Conservation (phyloP, 345 rosid genomes). For the Camelina laxa region DNA sequence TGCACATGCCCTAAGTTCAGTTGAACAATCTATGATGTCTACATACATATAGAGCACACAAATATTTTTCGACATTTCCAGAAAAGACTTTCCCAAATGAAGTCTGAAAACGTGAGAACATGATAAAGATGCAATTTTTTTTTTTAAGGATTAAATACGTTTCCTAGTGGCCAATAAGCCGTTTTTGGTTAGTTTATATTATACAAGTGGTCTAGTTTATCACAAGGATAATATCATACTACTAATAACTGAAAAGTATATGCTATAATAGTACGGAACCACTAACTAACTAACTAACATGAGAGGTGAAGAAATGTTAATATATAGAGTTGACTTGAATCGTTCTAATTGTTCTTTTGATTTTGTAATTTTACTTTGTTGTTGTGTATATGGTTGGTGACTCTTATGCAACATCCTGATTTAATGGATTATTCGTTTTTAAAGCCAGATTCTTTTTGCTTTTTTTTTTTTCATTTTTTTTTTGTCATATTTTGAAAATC, state of each 20-base stretch:
- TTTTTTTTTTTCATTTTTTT: too few species aligned
- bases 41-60: neutral
- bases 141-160: neutral
- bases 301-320: neutral
- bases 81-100: neutral
- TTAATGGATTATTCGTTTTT: neutral
- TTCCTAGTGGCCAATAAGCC: neutral
- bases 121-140: neutral
- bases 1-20: neutral
- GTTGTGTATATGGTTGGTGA: too few species aligned
- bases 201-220: slow-evolving; percentile 15
- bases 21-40: neutral
- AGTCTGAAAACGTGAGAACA: slow-evolving; percentile 16
- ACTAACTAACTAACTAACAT: slow-evolving; percentile 1
- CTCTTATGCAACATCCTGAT: neutral
- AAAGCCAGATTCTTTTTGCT: too few species aligned
- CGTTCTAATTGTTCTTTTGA: neutral
- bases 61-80: neutral
- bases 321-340: neutral
- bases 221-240: neutral
- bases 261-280: neutral
- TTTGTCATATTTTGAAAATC: too few species aligned
- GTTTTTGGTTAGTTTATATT: neutral
- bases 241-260: neutral
- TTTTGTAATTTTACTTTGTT: too few species aligned